These are phyloP conservation scores for Euclidium syriacum DNA, from an alignment of 345 rosid species.

Conservation along the genomic window DNA sequence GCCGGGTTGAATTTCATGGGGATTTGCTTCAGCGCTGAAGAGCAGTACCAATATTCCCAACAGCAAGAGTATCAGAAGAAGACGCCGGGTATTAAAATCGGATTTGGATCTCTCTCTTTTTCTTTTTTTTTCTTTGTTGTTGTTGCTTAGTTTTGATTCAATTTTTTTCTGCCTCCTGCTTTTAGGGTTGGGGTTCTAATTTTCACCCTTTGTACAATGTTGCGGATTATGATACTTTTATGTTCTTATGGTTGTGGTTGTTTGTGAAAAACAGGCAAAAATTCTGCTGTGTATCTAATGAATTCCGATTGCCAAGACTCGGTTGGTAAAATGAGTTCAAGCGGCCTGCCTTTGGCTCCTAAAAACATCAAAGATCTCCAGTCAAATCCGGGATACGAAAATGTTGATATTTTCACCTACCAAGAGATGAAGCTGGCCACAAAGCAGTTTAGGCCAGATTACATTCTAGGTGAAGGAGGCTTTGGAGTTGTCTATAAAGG, in stretches of 20 bases:
- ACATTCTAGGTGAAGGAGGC: constrained; percentile 91
- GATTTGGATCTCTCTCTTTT: background rate
- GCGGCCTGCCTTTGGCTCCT: constrained; percentile 33
- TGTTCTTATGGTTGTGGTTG: background rate
- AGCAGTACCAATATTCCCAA: constrained; percentile 21
- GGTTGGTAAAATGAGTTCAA: constrained; percentile 2
- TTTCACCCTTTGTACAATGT: no score
- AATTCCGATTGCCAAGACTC: constrained; percentile 28
- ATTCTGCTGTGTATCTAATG: constrained; percentile 15
- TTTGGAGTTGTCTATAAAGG: constrained; percentile 94
- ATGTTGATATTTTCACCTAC: constrained; percentile 81
- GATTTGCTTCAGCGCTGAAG: constrained; percentile 36
- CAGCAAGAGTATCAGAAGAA: constrained; percentile 18
- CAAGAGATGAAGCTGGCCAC: constrained; percentile 85
- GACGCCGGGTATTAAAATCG: background rate
- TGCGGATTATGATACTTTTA: no score
- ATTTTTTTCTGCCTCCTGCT: background rate
- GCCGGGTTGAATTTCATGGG: constrained; percentile 39
- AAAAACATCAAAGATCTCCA: constrained; percentile 80
- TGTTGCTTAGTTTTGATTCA: background rate
- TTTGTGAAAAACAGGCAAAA: background rate
- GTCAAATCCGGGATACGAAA: constrained; percentile 49
- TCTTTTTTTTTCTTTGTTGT: background rate
- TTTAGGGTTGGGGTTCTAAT: background rate
- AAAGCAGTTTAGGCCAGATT: constrained; percentile 74